phyloP scores from a whole-genome alignment of 805 yeast species.

The Suhomyces faveliae region DNA sequence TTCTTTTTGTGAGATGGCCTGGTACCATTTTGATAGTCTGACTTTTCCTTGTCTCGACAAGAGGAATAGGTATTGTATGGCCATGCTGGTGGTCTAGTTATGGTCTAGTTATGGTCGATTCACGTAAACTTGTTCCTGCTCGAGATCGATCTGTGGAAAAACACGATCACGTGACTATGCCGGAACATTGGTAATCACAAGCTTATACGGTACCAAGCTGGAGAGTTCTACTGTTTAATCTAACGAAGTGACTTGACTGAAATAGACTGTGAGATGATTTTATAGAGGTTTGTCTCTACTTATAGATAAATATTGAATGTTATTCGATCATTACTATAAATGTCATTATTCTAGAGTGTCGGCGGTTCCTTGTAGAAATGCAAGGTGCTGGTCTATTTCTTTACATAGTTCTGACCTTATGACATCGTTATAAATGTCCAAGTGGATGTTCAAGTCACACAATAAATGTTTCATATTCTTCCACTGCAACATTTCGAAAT shows the following conservation, averaged over 20 bases:
- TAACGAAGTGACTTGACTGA: too few species aligned
- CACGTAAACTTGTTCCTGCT: neutral
- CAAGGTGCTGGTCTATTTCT: conserved; percentile 49
- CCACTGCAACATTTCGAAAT: conserved; percentile 62
- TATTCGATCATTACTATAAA: too few species aligned
- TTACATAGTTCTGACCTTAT: conserved; percentile 44
- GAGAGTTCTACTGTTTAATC: too few species aligned
- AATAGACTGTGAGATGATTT: neutral
- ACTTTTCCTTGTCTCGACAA: conserved; percentile 95
- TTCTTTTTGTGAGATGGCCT: conserved; percentile 78
- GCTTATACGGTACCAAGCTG: too few species aligned
- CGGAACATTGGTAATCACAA: too few species aligned
- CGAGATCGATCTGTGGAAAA: neutral
- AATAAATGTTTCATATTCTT: conserved; percentile 51
- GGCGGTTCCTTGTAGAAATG: conserved; percentile 38
- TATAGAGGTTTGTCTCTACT: too few species aligned
- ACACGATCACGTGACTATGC: neutral
- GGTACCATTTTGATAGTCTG: conserved; percentile 91
- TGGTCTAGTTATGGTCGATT: neutral
- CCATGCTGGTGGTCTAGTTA: conserved; percentile 54
- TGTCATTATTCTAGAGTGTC: conserved; percentile 34
- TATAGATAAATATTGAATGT: too few species aligned
- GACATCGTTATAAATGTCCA: conserved; percentile 44
- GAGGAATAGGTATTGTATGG: conserved; percentile 73
- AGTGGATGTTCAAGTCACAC: conserved; percentile 48